Percentiles rank a stretch among this genome's conserved stretches.
Evolutionary conservation across 1,284 basidiomycete genomes (phyloP).

Genomic region (Cutaneotrichosporon sp.): DNA sequence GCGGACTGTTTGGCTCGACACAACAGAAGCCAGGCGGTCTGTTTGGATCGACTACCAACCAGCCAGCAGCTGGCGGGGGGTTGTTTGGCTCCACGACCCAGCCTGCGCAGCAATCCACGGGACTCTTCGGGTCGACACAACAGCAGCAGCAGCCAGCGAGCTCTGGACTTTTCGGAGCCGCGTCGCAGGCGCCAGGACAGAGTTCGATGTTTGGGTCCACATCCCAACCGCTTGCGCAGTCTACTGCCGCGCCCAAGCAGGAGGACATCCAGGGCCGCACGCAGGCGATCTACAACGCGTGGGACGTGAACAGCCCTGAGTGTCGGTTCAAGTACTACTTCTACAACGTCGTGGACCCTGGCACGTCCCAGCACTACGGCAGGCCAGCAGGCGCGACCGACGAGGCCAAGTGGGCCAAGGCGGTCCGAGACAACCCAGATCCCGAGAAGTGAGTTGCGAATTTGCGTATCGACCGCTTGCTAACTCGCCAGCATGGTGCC

Average conservation of each 20-base stretch:
- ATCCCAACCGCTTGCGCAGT: slow-evolving; percentile 3
- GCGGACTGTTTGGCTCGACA: background rate
- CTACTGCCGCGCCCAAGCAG: slow-evolving; percentile 36
- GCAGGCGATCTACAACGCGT: slow-evolving; percentile 62
- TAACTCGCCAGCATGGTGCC: slow-evolving; percentile 63
- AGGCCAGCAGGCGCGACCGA: slow-evolving; percentile 68
- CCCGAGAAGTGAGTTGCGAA: slow-evolving; percentile 63
- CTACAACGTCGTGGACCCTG: slow-evolving; percentile 78
- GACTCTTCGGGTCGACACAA: slow-evolving; percentile 7
- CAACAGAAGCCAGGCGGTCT: slow-evolving; percentile 28
- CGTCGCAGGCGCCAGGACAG: slow-evolving; percentile 50
- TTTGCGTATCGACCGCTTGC: background rate
- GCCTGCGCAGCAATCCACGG: slow-evolving; percentile 1
- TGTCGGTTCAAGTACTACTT: slow-evolving; percentile 84
- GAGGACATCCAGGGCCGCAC: slow-evolving; percentile 58
- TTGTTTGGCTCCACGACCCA: slow-evolving; percentile 8
- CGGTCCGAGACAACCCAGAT: slow-evolving; percentile 75
- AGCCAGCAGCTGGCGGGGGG: slow-evolving; percentile 2
- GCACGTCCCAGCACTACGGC: slow-evolving; percentile 62
- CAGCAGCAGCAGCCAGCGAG: slow-evolving; percentile 8
- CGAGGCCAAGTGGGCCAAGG: slow-evolving; percentile 73
- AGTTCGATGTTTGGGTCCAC: slow-evolving; percentile 8
- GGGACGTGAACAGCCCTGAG: slow-evolving; percentile 63
- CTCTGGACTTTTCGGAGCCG: slow-evolving; percentile 51
- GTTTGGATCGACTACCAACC: slow-evolving; percentile 44